Percentiles rank a stretch among this genome's conserved stretches.
These are phyloP conservation scores for Alternaria sp. DNA, from an alignment of 2,329 filamentous ascomycete species.

Conservation along the genomic window DNA sequence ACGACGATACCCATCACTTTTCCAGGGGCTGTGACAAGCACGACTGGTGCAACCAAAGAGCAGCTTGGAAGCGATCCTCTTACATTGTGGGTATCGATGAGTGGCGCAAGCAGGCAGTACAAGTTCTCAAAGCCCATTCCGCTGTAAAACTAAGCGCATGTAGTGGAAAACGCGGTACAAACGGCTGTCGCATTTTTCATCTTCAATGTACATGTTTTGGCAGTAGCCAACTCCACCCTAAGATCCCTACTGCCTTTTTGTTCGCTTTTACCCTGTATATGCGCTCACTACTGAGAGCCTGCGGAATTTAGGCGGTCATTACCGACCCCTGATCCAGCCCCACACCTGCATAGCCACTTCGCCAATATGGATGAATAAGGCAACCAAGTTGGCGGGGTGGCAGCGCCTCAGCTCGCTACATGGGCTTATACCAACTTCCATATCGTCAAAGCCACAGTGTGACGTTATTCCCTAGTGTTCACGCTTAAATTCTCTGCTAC, in stretches of 20 bases:
- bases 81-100: constrained; percentile 52
- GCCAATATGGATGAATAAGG: constrained; percentile 11
- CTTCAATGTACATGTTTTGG: constrained; percentile 16
- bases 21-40: constrained; percentile 55
- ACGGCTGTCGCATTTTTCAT: not conserved
- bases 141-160: constrained; percentile 25
- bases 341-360: constrained; percentile 17
- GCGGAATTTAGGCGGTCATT: constrained; percentile 9
- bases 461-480: not conserved
- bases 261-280: not conserved
- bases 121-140: constrained; percentile 39
- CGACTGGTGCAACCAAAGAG: constrained; percentile 58
- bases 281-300: not conserved
- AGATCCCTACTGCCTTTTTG: not conserved
- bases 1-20: constrained; percentile 65
- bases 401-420: not conserved
- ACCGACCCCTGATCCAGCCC: not conserved
- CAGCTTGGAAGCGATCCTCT: constrained; percentile 60
- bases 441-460: not conserved
- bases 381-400: not conserved
- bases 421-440: not conserved
- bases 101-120: constrained; percentile 46
- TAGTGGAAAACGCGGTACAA: constrained; percentile 1
- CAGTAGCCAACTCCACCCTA: not conserved
- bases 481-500: not conserved